Percentiles rank a stretch among this genome's conserved stretches.
Evolutionary conservation across 139 green algal genomes (phyloP).

Genomic region (Auxenochlorella pyrenoidosa): DNA sequence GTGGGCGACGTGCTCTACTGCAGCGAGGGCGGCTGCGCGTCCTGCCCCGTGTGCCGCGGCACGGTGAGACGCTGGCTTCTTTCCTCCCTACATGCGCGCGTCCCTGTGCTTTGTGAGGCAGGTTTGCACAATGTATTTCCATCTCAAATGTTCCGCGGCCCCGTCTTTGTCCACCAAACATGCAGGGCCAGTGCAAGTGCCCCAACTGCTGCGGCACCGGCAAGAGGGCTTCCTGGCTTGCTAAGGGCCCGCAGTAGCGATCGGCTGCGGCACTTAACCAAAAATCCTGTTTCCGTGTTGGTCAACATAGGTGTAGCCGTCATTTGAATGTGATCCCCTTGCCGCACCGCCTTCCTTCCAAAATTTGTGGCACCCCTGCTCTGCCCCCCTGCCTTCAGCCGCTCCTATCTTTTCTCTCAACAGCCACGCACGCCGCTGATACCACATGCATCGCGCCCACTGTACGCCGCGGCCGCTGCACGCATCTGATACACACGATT

Average conservation of each 20-base stretch:
- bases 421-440: background rate
- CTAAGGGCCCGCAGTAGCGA: background rate
- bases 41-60: conserved; percentile 43
- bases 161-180: background rate
- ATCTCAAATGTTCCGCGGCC: no score
- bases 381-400: background rate
- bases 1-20: conserved; percentile 41
- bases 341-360: background rate
- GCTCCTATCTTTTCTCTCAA: background rate
- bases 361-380: background rate
- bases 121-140: no score
- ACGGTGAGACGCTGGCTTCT: background rate
- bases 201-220: conserved; percentile 37
- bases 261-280: background rate
- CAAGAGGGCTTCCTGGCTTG: conserved; percentile 29
- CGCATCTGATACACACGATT: background rate
- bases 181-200: conserved; percentile 35
- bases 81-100: background rate
- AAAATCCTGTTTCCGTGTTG: background rate
- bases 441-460: background rate
- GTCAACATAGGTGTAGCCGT: background rate
- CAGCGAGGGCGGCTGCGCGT: conserved; percentile 31
- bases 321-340: background rate
- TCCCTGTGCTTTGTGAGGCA: no score
- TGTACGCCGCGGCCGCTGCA: background rate